Conservation (phyloP, 2,329 filamentous ascomycete genomes). For the Trichoderma sp. region DNA sequence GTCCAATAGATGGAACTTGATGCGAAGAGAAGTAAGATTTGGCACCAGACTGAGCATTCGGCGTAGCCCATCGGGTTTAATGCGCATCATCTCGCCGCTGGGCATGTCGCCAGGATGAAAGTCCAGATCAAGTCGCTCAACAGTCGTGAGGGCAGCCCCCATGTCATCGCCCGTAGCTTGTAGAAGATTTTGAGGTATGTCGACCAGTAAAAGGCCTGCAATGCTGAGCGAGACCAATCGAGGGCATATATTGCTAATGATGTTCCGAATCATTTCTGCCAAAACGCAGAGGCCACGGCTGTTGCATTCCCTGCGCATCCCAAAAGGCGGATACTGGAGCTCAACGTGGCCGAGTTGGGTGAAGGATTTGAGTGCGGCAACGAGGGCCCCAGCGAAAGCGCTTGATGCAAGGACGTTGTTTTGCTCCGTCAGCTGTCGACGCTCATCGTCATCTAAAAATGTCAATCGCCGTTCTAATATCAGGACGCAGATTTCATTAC, state of each 20-base stretch:
- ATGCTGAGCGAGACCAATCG: not conserved
- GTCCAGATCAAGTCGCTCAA: no score
- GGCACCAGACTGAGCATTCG: no score
- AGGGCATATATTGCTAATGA: not conserved
- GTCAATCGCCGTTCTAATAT: not conserved
- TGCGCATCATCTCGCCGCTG: no score
- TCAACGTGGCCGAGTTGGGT: not conserved
- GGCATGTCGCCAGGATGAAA: no score
- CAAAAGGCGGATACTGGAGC: not conserved
- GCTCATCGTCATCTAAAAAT: not conserved
- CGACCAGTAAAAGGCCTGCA: no score
- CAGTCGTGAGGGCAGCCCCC: no score
- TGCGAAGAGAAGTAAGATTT: no score
- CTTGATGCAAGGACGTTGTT: not conserved
- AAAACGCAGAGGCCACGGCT: not conserved
- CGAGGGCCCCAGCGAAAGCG: not conserved
- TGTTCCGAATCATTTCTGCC: not conserved
- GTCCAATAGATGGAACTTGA: not conserved
- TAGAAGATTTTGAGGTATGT: no score
- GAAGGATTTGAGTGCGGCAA: not conserved
- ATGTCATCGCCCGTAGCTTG: no score
- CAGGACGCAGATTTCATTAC: not conserved
- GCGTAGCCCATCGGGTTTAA: no score
- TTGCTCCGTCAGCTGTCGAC: not conserved
- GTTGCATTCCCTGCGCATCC: not conserved